Conservation (phyloP, 306 rosid species). For the Lupinus albus region DNA sequence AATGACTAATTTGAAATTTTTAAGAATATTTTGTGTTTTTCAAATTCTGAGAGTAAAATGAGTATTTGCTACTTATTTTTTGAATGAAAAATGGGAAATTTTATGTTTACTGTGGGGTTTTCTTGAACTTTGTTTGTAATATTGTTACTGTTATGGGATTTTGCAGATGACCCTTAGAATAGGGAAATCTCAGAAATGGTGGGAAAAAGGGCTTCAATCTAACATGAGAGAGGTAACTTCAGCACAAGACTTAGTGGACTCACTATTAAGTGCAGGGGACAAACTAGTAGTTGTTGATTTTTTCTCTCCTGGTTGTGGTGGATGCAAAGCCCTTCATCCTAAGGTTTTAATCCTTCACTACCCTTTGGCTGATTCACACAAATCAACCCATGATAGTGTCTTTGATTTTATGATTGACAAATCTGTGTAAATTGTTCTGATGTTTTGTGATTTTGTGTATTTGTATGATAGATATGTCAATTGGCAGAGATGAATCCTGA, state of each 20-base stretch:
- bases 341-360: slow-evolving; percentile 52
- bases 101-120: slow-evolving; percentile 16
- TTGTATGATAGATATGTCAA: slow-evolving; percentile 70
- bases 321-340: slow-evolving; percentile 94
- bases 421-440: background rate
- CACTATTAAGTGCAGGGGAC: slow-evolving; percentile 75
- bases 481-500: slow-evolving; percentile 85
- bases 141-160: slow-evolving; percentile 10
- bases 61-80: no score
- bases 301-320: slow-evolving; percentile 96
- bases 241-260: slow-evolving; percentile 78
- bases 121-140: slow-evolving; percentile 8
- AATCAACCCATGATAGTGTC: background rate
- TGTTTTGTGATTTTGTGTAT: background rate
- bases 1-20: no score
- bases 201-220: slow-evolving; percentile 82
- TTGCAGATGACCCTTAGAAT: slow-evolving; percentile 52
- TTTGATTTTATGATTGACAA: background rate
- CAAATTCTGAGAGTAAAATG: no score
- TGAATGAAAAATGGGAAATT: background rate
- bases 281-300: slow-evolving; percentile 77
- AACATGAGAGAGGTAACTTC: slow-evolving; percentile 78
- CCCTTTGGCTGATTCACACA: background rate
- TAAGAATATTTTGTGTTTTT: no score
- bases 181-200: slow-evolving; percentile 81